Conservation (phyloP, 1,284 basidiomycete species). For the Cryptococcus wingfieldii region DNA sequence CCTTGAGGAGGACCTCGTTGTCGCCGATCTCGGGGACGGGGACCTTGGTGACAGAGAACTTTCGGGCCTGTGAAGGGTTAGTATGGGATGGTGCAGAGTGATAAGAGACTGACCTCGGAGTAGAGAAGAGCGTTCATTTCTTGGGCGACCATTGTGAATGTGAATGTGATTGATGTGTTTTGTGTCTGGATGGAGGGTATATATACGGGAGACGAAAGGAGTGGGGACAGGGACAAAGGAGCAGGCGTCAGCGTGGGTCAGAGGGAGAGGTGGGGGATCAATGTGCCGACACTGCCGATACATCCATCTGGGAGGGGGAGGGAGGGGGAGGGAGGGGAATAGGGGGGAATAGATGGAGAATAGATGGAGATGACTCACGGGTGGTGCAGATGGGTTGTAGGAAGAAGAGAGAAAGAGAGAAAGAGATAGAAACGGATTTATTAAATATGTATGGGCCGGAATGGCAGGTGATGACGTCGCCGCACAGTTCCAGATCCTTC, state of each 20-base stretch:
- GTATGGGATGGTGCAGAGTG: background rate
- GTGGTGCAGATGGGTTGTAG: no score
- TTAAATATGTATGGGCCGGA: no score
- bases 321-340: no score
- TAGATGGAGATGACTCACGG: no score
- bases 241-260: background rate
- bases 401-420: no score
- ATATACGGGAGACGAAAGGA: background rate
- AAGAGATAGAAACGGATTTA: no score
- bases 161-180: background rate
- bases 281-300: no score
- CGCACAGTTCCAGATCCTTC: background rate
- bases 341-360: no score
- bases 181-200: background rate
- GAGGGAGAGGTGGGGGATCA: no score
- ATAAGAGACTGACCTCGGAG: conserved; percentile 27
- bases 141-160: conserved; percentile 23
- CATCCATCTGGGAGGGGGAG: no score
- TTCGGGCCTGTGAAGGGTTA: conserved; percentile 52
- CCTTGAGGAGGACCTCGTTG: conserved; percentile 66
- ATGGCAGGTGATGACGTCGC: background rate
- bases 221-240: background rate
- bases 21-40: conserved; percentile 61
- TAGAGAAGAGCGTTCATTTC: conserved; percentile 45
- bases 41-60: conserved; percentile 61